Evolutionary conservation across 23 red algal genomes (phyloP).

Genomic region (Chondrus crispus): DNA sequence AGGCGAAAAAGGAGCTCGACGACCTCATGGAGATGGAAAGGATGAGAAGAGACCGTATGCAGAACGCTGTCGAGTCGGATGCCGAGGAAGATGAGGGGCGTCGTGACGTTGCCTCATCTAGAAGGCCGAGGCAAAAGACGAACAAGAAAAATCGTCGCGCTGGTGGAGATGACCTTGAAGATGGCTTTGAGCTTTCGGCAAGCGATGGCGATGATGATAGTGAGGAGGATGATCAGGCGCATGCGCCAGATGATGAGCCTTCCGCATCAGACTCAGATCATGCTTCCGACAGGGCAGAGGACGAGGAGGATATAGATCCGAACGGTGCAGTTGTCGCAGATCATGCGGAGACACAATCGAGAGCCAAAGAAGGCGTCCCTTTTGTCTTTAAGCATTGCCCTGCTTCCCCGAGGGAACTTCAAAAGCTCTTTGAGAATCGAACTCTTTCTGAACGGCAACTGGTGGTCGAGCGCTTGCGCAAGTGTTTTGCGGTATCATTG

Average conservation of each 20-base stretch:
- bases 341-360: not conserved
- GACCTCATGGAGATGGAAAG: constrained; percentile 24
- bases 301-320: no score
- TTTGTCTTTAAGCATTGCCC: constrained; percentile 50
- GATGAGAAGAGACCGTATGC: constrained; percentile 38
- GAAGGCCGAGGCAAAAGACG: not conserved
- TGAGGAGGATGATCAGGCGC: not conserved
- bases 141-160: not conserved
- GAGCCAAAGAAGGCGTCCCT: not conserved
- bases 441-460: constrained; percentile 23
- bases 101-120: not conserved
- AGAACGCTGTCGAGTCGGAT: not conserved
- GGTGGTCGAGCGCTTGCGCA: constrained; percentile 31
- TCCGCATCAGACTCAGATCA: no score
- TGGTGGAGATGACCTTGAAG: constrained; percentile 29
- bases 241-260: not conserved
- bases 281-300: not conserved
- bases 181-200: constrained; percentile 9
- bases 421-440: constrained; percentile 12
- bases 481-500: constrained; percentile 61
- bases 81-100: not conserved
- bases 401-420: not conserved
- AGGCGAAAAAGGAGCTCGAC: constrained; percentile 31
- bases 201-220: not conserved
- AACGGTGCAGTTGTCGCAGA: not conserved